Conservation (phyloP, 306 rosid species). For the Prunus persica region DNA sequence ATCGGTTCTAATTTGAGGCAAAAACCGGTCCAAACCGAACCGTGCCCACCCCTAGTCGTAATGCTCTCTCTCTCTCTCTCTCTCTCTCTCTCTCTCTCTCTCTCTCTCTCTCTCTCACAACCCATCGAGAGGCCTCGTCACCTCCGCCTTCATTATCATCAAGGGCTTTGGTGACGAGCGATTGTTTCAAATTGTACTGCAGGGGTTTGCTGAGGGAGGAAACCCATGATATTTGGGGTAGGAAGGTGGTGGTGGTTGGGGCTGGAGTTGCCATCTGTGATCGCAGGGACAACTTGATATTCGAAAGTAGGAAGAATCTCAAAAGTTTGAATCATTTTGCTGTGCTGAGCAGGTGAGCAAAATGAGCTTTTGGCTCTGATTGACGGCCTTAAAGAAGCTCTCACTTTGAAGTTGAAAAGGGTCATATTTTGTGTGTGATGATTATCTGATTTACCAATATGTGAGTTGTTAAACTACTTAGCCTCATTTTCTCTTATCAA, state of each 20-base stretch:
- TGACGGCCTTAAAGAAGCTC: conserved; percentile 38
- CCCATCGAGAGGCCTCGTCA: conserved; percentile 17
- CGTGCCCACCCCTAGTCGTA: too few relatives aligned
- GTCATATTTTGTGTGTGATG: conserved; percentile 30
- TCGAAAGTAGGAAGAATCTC: conserved; percentile 32
- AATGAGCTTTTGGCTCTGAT: conserved; percentile 31
- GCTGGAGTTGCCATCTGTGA: conserved; percentile 46
- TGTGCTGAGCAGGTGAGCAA: not conserved
- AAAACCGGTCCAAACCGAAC: too few relatives aligned
- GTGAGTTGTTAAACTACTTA: conserved; percentile 25
- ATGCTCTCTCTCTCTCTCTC: too few relatives aligned
- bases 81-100: too few relatives aligned
- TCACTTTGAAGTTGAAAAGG: conserved; percentile 25
- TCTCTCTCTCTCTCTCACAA: conserved; percentile 20
- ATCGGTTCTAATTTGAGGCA: too few relatives aligned
- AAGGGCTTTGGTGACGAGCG: conserved; percentile 9
- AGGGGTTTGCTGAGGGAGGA: conserved; percentile 51
- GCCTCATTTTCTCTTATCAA: not conserved
- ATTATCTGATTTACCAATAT: conserved; percentile 33
- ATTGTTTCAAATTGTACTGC: conserved; percentile 35
- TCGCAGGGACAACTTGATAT: conserved; percentile 21
- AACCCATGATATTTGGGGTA: conserved; percentile 23
- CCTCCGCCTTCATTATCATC: not conserved
- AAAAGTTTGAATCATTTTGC: conserved; percentile 13
- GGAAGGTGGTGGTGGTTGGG: conserved; percentile 25